phyloP scores from a whole-genome alignment of 2,329 filamentous ascomycete genomes.

The Aspergillus transmontanensis region DNA sequence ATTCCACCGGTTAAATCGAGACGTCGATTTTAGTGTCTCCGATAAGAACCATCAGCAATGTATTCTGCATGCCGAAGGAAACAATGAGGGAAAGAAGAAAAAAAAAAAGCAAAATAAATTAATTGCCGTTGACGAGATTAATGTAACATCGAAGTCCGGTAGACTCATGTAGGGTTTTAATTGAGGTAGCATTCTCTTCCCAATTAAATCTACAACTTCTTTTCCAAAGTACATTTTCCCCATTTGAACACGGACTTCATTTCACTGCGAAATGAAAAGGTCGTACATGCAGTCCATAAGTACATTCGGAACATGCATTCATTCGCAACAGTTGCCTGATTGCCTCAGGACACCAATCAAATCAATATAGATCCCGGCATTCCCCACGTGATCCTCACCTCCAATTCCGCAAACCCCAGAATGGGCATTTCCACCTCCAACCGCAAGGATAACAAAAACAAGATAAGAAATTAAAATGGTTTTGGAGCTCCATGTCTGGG shows the following conservation, averaged over 20 bases:
- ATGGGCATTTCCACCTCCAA: neutral
- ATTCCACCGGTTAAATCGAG: neutral
- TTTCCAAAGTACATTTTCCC: neutral
- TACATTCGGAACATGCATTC: neutral
- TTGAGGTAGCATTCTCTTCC: neutral
- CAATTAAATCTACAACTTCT: neutral
- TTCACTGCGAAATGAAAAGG: neutral
- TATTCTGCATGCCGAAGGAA: neutral
- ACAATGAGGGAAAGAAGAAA: neutral
- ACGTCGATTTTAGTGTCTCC: neutral
- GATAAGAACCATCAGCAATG: neutral
- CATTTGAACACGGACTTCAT: neutral
- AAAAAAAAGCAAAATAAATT: neutral
- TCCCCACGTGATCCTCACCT: slow-evolving; percentile 14
- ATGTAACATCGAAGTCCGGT: neutral
- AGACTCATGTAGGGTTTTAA: neutral
- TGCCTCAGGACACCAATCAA: slow-evolving; percentile 6
- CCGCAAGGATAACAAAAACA: neutral
- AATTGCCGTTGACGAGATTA: neutral
- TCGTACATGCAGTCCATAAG: neutral
- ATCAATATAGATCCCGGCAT: neutral
- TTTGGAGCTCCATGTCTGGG: slow-evolving; percentile 84
- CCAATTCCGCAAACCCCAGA: neutral
- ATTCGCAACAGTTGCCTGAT: neutral
- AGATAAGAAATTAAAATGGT: slow-evolving; percentile 47